phyloP scores from a whole-genome alignment of 2,329 filamentous ascomycete species.

The Sclerotiophoma versabilis region DNA sequence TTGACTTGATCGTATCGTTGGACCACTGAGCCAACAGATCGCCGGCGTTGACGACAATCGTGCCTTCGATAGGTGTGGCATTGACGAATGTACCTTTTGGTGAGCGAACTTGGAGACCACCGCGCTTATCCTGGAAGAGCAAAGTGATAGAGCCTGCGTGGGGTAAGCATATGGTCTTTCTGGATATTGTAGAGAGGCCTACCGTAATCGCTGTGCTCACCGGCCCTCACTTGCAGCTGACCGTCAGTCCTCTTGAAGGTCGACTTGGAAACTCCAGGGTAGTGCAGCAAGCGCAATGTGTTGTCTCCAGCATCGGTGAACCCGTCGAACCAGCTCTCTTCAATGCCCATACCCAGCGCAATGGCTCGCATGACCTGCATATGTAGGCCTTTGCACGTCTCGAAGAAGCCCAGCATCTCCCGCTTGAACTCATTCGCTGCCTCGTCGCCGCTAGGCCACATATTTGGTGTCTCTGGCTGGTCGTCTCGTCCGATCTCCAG shows the following conservation, averaged over 20 bases:
- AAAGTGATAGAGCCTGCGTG: slow-evolving; percentile 49
- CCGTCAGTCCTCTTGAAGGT: slow-evolving; percentile 71
- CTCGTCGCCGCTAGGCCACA: slow-evolving; percentile 70
- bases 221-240: slow-evolving; percentile 77
- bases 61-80: slow-evolving; percentile 80
- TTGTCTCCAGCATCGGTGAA: slow-evolving; percentile 67
- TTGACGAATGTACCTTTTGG: slow-evolving; percentile 81
- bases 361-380: slow-evolving; percentile 83
- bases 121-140: slow-evolving; percentile 61
- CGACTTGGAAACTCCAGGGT: slow-evolving; percentile 70
- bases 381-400: slow-evolving; percentile 77
- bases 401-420: slow-evolving; percentile 78
- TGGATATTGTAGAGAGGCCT: background rate
- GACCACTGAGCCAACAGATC: slow-evolving; percentile 88
- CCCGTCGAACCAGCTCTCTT: slow-evolving; percentile 75
- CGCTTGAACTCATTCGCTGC: slow-evolving; percentile 68
- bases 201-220: slow-evolving; percentile 76
- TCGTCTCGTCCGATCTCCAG: slow-evolving; percentile 69
- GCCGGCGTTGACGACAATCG: slow-evolving; percentile 88
- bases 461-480: slow-evolving; percentile 71
- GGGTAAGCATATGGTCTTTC: slow-evolving; percentile 10
- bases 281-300: slow-evolving; percentile 74
- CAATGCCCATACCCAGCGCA: slow-evolving; percentile 78
- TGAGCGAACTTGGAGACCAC: slow-evolving; percentile 68
- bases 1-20: slow-evolving; percentile 90